phyloP scores from a whole-genome alignment of 192 early-diverging fungal genomes.

The Coemansia sp. region DNA sequence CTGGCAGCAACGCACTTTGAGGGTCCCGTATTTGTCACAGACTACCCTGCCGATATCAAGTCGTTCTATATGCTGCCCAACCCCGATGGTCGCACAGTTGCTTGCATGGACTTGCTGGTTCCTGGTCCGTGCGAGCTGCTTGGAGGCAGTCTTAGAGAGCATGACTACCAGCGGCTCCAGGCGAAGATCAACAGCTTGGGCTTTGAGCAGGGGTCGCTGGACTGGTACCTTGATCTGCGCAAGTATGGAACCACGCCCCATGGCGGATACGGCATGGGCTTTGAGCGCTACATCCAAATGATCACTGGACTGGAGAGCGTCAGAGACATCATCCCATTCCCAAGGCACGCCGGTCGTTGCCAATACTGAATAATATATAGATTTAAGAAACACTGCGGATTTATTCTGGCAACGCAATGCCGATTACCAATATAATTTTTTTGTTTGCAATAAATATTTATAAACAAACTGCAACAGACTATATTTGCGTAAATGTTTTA shows the following conservation, averaged over 20 bases:
- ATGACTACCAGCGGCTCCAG: constrained; percentile 55
- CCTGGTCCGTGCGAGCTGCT: constrained; percentile 81
- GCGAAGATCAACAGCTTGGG: constrained; percentile 52
- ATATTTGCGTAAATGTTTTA: too few relatives aligned
- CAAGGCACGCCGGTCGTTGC: constrained; percentile 54
- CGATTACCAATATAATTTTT: background rate
- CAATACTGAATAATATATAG: constrained; percentile 51
- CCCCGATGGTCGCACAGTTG: constrained; percentile 61
- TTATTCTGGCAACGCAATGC: too few relatives aligned
- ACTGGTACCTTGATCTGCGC: constrained; percentile 84
- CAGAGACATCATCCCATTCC: constrained; percentile 67
- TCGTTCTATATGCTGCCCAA: constrained; percentile 86
- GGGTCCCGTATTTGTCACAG: constrained; percentile 85
- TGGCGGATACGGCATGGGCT: constrained; percentile 88
- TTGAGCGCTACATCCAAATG: constrained; percentile 77
- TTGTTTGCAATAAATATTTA: background rate
- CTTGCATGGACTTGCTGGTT: constrained; percentile 77
- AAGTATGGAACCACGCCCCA: constrained; percentile 80
- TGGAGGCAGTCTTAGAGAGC: constrained; percentile 82
- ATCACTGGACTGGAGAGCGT: constrained; percentile 78
- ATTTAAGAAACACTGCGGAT: too few relatives aligned
- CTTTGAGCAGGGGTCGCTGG: constrained; percentile 62
- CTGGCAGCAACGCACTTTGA: constrained; percentile 60
- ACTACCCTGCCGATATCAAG: constrained; percentile 75
- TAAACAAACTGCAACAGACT: too few relatives aligned